Evolutionary conservation across 2,329 filamentous ascomycete species (phyloP), one percentile per base, ranked within the genome.

Genomic region (Trichophyton equinum): DNA sequence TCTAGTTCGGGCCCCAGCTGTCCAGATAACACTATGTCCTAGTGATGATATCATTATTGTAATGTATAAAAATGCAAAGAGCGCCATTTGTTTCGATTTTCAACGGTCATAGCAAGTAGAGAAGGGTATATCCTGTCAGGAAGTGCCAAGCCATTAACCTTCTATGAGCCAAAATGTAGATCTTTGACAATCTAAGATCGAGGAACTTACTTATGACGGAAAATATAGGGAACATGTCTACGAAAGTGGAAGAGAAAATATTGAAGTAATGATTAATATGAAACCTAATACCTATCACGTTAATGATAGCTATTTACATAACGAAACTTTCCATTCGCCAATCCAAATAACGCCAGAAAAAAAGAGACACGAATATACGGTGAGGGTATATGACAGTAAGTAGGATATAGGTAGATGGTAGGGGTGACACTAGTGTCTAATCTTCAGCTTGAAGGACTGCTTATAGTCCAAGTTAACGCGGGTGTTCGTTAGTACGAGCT

Each of bases 281-380:
- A 8, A 36, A 25, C 22, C 46, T 55, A 55, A 18, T 55, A 36
- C 51, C 49, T 55, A 55, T 55, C 51, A 55, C 7, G 51, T 36
- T 55, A 18, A 36, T 55, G 51, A 55, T 55, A 55, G 51, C 33
- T 55, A 55, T 55, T 33, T 55, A 55, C 51, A 38, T 7, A 30
- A 30, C 27, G 27, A 30, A 55, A 55, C 13, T 18, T n/a, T 36
- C 51, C 51, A 20, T 55, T 55, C 51, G 51, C 51, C 51, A 33
- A 55, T 36, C 51, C 51, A 36, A 13, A 22, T n/a, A 18, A 30
- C 49, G 49, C 49, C 51, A 36, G 8, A 36, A 55, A 55, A 36
- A 33, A 55, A 15, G n/a, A 53, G 25, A 53, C n/a, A 49, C 22
- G 11, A 27, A 25, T 9, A 27, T 27, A 27, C 25, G 20, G 13